Base-by-base conservation (phyloP, 495 filamentous ascomycete species). In the Daldinia concentrica region DNA sequence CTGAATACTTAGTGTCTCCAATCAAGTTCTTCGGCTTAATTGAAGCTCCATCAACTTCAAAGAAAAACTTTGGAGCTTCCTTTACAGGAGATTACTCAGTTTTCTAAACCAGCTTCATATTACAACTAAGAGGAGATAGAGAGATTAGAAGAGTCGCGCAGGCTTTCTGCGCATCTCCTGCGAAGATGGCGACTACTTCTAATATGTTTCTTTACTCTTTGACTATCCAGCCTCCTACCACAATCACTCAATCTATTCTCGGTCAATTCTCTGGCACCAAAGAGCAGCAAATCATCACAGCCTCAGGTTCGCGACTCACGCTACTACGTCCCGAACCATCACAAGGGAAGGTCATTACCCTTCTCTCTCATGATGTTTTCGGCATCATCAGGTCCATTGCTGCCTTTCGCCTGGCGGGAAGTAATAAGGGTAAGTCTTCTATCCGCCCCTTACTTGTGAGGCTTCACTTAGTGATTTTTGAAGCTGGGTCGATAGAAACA, bases 121-220 rank as follows among this genome's bases (percentile, higher is more conserved):
- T 22, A 58, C 58, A 62, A 43, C 34, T 43, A 58, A 34, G 30
- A 69, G 43, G 57, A 66, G 60, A 63, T 65, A 71, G 67, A 71
- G 59, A 66, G 36, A 57, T 51, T 41, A 71, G 55, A 69, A 72
- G 66, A 82, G 83, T 83, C 81, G 82, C 82, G 82, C 85, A 82
- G 83, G 82, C 81, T 82, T 78, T 76, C 84, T 85, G 85, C 84
- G 82, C 81, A 77, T 64, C 55, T 62, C 57, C 64, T 73, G 70
- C 56, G 61, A 92, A 72, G 82, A 99, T 99, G 95, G 94, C 95
- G 79, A 95, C 93, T 66, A 97, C 94, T 48, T 97, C 94, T 72
- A 93, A 92, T 76, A 96, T 97, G 93, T 97, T 97, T 79, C 90
- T 98, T 86, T 98, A 98, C 84, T 94, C 92, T 54, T 84, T 98